Base-by-base conservation (phyloP, 2,329 filamentous ascomycete species). In the Escovopsis sp. region DNA sequence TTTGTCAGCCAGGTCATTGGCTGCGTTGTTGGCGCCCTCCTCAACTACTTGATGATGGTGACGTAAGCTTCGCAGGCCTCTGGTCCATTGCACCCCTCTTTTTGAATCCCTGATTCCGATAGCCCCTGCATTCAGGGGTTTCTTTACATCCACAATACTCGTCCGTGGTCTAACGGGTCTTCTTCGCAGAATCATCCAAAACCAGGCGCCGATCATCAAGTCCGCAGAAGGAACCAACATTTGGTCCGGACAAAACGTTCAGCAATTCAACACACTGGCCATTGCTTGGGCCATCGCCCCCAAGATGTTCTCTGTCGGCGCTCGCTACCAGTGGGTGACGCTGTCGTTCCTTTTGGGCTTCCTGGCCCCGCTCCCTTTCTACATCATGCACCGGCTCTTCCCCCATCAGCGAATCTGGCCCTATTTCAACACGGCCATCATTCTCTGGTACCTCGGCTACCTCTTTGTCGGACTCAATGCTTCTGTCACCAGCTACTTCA, bases 31-130 rank as follows among this genome's bases (percentile, higher is more conserved):
- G 61, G 61, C 1, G 58, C 60, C 1, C 41, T 61, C 5, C 48
- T 66, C 32, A 65, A 66, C 43, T 67, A 59, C 37, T 49, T 59
- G 17, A 59, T 66, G 48, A 63, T 63, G 56, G 53, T 52, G 11
- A 31, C 28, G 28, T 31, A 31, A 31, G 28, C 17, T 17, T n/a
- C n/a, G n/a, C 21, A 25, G 8, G 5, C 5, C 5, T 21, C 21
- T 25, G 21, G 4, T 9, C 4, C 9, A 5, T 25, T 25, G n/a
- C n/a, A n/a, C 21, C 21, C 21, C 21, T 25, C 8, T n/a, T n/a
- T n/a, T n/a, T n/a, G n/a, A n/a, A n/a, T n/a, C n/a, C n/a, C n/a
- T n/a, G n/a, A n/a, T n/a, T n/a, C n/a, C n/a, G n/a, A n/a, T n/a
- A 25, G 7, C 21, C 21, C 21, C 21, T 25, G 21, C 9, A 25